Percentiles rank a stretch among this genome's conserved stretches.
Conservation (phyloP, 1,284 basidiomycete species). For the Irpex sp. region DNA sequence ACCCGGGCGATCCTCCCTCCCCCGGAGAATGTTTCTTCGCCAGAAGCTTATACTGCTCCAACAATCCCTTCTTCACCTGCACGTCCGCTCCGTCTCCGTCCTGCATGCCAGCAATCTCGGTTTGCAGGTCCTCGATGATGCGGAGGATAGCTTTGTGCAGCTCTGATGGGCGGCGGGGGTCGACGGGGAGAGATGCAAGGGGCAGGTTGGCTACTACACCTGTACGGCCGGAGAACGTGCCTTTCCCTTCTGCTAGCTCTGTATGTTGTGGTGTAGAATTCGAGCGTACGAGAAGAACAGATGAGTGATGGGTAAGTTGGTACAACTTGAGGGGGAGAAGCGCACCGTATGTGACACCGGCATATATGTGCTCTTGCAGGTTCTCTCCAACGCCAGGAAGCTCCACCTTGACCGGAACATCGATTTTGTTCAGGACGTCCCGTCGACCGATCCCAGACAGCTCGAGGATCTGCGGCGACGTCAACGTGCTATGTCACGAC, state of each 20-base stretch:
- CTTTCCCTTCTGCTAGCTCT: too few relatives aligned
- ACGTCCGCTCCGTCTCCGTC: background rate
- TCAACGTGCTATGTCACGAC: constrained; percentile 16
- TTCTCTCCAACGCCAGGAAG: constrained; percentile 30
- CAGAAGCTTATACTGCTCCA: constrained; percentile 21
- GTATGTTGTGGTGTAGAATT: too few relatives aligned
- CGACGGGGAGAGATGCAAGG: background rate
- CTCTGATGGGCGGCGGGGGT: background rate
- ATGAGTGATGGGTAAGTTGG: too few relatives aligned
- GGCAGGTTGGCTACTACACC: too few relatives aligned
- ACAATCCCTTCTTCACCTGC: constrained; percentile 11
- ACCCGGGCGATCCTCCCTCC: constrained; percentile 4
- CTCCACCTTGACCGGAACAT: constrained; percentile 21
- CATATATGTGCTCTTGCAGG: constrained; percentile 30
- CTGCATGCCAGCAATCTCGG: background rate
- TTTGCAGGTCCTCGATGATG: constrained; percentile 1
- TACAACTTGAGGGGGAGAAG: background rate
- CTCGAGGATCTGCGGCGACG: constrained; percentile 32
- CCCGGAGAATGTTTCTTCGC: constrained; percentile 13
- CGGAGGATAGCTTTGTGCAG: background rate
- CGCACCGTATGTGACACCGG: constrained; percentile 3
- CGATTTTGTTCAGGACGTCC: constrained; percentile 24
- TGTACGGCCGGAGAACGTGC: too few relatives aligned
- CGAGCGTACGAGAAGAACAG: too few relatives aligned
- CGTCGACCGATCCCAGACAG: constrained; percentile 33